A percentile compares a stretch with the other conserved stretches of the same genome.
phyloP scores from a whole-genome alignment of 257 asterid species.

The Salvia miltiorrhiza region DNA sequence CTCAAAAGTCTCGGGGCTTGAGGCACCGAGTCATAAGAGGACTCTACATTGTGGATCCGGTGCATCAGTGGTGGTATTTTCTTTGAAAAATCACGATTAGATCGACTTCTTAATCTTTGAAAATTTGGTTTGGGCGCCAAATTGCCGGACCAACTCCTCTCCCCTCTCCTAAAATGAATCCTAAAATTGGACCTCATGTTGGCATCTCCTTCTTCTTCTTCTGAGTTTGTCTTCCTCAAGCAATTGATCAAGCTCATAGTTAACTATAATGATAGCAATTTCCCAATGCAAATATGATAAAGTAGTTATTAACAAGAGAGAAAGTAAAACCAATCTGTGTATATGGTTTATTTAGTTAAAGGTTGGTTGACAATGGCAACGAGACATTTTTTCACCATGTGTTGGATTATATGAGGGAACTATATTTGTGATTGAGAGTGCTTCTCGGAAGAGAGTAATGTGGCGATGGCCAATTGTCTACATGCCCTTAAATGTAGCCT shows the following conservation, averaged over 20 bases:
- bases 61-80: not conserved
- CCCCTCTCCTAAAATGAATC: not conserved
- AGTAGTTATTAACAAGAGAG: not conserved
- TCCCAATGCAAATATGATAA: not conserved
- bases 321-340: not conserved
- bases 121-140: not conserved
- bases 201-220: not conserved
- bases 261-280: not conserved
- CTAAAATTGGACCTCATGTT: not conserved
- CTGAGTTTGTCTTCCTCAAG: not conserved
- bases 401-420: not conserved
- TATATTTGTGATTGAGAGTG: not conserved
- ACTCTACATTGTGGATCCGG: conserved; percentile 3
- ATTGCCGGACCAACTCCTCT: conserved; percentile 14
- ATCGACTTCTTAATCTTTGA: conserved; percentile 7
- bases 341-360: not conserved
- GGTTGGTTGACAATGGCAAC: not conserved
- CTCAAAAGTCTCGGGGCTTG: not conserved
- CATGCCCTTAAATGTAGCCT: not conserved
- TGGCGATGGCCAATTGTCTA: not conserved
- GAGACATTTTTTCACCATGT: not conserved
- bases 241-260: conserved; percentile 3
- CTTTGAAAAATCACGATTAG: not conserved
- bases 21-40: not conserved
- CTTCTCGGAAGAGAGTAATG: not conserved